These are phyloP conservation scores for Verticillium dahliae DNA, from an alignment of 2,329 filamentous ascomycete species.

Conservation along the genomic window DNA sequence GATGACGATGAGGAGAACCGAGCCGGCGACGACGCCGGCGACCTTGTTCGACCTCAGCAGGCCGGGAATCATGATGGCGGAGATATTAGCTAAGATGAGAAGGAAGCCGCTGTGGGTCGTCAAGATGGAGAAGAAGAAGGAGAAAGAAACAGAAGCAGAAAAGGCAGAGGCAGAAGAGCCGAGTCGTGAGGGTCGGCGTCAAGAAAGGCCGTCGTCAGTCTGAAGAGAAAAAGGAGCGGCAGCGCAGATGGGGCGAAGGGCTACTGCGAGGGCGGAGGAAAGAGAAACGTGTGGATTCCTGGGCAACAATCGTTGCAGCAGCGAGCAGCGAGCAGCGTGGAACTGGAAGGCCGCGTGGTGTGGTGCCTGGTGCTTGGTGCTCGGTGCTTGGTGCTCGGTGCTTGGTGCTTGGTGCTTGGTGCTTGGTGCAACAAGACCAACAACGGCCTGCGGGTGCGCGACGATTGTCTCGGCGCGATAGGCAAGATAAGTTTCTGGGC, in stretches of 20 bases:
- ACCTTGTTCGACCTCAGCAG: slow-evolving; percentile 22
- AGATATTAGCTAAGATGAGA: neutral
- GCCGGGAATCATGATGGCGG: slow-evolving; percentile 19
- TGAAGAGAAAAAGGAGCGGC: neutral
- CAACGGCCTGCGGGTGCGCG: neutral
- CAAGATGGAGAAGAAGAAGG: too few species aligned
- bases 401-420: too few species aligned
- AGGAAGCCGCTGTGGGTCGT: neutral
- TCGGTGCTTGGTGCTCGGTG: too few species aligned
- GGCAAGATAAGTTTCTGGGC: neutral
- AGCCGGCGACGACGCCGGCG: slow-evolving; percentile 19
- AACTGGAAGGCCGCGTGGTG: neutral
- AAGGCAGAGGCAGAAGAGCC: too few species aligned
- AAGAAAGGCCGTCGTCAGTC: too few species aligned
- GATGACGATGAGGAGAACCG: slow-evolving; percentile 23
- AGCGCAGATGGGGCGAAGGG: neutral
- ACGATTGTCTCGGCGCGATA: neutral
- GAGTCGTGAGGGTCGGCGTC: neutral
- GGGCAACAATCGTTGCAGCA: neutral
- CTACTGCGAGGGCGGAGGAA: slow-evolving; percentile 3
- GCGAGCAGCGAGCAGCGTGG: neutral
- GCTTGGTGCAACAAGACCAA: too few species aligned
- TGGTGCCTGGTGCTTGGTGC: too few species aligned
- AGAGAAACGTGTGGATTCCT: neutral
- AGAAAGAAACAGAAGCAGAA: too few species aligned